These are phyloP conservation scores for Termitomyces titanicus DNA, from an alignment of 768 basidiomycete species.

Conservation along the genomic window DNA sequence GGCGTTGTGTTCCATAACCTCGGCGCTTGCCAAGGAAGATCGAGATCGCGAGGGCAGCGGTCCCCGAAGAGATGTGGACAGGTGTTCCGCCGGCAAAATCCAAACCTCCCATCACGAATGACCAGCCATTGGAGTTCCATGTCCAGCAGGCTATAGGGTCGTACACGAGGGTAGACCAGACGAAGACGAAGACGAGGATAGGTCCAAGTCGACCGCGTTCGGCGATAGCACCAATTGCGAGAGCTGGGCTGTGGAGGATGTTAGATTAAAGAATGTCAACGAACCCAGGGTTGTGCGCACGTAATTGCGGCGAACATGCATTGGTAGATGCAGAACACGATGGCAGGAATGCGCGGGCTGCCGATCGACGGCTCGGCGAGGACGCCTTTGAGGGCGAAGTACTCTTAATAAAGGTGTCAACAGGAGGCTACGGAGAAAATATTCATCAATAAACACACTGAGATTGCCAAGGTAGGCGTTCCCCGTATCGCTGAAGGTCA, in stretches of 20 bases:
- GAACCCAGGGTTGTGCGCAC: constrained; percentile 33
- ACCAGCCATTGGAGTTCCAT: constrained; percentile 83
- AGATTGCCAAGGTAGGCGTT: constrained; percentile 82
- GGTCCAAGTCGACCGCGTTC: constrained; percentile 88
- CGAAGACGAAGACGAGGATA: constrained; percentile 83
- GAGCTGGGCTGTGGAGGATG: constrained; percentile 55
- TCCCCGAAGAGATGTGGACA: constrained; percentile 94
- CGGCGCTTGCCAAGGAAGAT: constrained; percentile 87
- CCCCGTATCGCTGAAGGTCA: constrained; percentile 82
- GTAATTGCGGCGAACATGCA: constrained; percentile 90
- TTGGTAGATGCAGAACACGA: constrained; percentile 84
- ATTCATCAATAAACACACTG: no score
- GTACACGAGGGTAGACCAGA: constrained; percentile 88
- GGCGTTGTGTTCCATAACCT: constrained; percentile 86
- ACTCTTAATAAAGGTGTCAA: constrained; percentile 36
- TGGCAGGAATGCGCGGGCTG: constrained; percentile 61
- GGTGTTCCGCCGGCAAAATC: constrained; percentile 97
- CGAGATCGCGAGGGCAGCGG: constrained; percentile 87
- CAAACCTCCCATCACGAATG: constrained; percentile 73
- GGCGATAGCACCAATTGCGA: constrained; percentile 90
- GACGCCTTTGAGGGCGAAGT: constrained; percentile 83
- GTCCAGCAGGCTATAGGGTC: constrained; percentile 97
- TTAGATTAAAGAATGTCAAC: constrained; percentile 10
- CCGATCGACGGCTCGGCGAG: constrained; percentile 74
- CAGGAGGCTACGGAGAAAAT: no score